Evolutionary conservation across 176 grass and related monocot genomes (phyloP).

Genomic region (Cymbopogon citratus): DNA sequence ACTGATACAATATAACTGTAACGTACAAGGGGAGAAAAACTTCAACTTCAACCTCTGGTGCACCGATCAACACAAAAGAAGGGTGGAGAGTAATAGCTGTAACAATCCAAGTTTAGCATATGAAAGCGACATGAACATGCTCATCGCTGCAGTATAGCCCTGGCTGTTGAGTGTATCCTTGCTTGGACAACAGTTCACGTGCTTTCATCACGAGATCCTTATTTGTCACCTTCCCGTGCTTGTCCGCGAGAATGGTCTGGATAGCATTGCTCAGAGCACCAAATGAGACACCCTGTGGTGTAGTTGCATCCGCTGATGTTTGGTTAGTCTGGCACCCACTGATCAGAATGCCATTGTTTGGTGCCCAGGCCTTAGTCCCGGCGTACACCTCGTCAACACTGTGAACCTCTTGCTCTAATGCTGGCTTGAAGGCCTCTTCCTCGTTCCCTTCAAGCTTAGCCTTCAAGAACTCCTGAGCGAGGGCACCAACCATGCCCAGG

Average conservation of each 20-base stretch:
- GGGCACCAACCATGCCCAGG: constrained; percentile 71
- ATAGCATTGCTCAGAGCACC: constrained; percentile 92
- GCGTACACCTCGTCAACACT: constrained; percentile 73
- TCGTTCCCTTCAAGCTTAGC: constrained; percentile 67
- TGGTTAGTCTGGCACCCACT: constrained; percentile 93
- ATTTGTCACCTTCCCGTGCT: constrained; percentile 49
- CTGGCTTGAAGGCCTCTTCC: constrained; percentile 68
- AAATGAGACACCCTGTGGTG: constrained; percentile 47
- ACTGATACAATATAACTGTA: not conserved
- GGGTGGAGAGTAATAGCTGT: not conserved
- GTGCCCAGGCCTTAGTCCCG: constrained; percentile 39
- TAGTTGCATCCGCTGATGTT: constrained; percentile 86
- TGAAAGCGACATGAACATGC: constrained; percentile 67
- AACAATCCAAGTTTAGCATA: constrained; percentile 44
- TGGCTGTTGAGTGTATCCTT: constrained; percentile 80
- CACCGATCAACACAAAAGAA: not conserved
- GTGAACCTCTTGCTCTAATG: constrained; percentile 53
- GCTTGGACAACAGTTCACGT: constrained; percentile 55
- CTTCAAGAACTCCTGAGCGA: constrained; percentile 81
- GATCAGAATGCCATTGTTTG: constrained; percentile 69
- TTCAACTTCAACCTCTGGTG: constrained; percentile 12
- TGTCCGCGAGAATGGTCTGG: constrained; percentile 60
- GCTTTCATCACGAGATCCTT: constrained; percentile 67
- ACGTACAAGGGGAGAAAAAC: constrained; percentile 3
- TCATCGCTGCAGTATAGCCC: constrained; percentile 87